Percentiles rank a stretch among this genome's conserved stretches.
These are phyloP conservation scores for Diaporthe nobilis DNA, from an alignment of 2,329 filamentous ascomycete genomes.

Conservation along the genomic window DNA sequence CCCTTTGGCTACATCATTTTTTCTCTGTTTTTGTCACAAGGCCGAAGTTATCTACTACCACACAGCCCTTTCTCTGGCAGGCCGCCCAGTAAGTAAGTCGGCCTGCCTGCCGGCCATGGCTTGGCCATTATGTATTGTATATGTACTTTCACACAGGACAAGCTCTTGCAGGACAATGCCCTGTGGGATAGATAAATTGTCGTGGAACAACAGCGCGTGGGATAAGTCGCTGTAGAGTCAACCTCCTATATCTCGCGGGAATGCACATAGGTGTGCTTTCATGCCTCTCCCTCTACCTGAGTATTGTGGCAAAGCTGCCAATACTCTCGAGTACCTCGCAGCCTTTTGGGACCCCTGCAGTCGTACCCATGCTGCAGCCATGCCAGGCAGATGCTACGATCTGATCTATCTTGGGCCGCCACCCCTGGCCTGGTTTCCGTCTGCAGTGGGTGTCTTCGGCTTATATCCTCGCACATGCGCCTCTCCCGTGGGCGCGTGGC, in stretches of 20 bases:
- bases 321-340: background rate
- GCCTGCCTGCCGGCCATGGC: slow-evolving; percentile 6
- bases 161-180: background rate
- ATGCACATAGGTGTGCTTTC: background rate
- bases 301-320: background rate
- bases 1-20: background rate
- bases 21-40: slow-evolving; percentile 13
- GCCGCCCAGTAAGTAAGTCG: background rate
- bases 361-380: slow-evolving; percentile 5
- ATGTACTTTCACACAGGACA: background rate
- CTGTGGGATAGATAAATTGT: background rate
- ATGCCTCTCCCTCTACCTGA: background rate
- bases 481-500: slow-evolving; percentile 36
- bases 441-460: slow-evolving; percentile 27
- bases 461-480: slow-evolving; percentile 31
- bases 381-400: slow-evolving; percentile 29
- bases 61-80: background rate
- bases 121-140: background rate
- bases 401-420: slow-evolving; percentile 30
- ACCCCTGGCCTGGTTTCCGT: slow-evolving; percentile 16
- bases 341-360: slow-evolving; percentile 3
- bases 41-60: background rate
- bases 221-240: background rate
- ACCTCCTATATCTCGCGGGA: background rate
- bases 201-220: background rate